Conservation (phyloP, 148 eudicot species). For the Chenopodium quinoa region DNA sequence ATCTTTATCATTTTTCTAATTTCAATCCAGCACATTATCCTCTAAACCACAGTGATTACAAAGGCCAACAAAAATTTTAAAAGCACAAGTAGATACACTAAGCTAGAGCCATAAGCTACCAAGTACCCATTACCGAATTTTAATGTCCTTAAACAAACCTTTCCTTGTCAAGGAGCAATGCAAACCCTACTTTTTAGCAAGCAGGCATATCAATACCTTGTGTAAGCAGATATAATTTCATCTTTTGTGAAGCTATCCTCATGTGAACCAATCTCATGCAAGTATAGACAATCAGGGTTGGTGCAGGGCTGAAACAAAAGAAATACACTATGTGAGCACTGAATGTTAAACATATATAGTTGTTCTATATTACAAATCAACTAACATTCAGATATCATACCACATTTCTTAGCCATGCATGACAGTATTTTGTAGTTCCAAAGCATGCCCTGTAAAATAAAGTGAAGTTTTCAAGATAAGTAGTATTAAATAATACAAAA, state of each 20-base stretch:
- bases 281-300: constrained; percentile 90
- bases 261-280: constrained; percentile 91
- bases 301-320: constrained; percentile 72
- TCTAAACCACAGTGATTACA: neutral
- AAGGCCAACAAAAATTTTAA: neutral
- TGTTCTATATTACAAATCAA: neutral
- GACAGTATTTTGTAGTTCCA: constrained; percentile 98
- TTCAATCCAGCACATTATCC: neutral
- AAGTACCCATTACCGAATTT: neutral
- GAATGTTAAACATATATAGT: neutral
- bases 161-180: neutral
- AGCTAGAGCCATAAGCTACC: neutral
- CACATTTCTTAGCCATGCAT: constrained; percentile 91
- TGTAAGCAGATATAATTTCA: constrained; percentile 81
- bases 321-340: neutral
- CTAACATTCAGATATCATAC: constrained; percentile 38
- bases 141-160: neutral
- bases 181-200: neutral
- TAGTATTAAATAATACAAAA: neutral
- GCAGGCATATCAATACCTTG: constrained; percentile 53
- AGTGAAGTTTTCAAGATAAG: neutral
- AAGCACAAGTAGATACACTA: neutral
- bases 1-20: neutral
- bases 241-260: constrained; percentile 94
- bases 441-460: constrained; percentile 74